Conservation (phyloP, 2,329 filamentous ascomycete species). For the Cordyceps cicadae region DNA sequence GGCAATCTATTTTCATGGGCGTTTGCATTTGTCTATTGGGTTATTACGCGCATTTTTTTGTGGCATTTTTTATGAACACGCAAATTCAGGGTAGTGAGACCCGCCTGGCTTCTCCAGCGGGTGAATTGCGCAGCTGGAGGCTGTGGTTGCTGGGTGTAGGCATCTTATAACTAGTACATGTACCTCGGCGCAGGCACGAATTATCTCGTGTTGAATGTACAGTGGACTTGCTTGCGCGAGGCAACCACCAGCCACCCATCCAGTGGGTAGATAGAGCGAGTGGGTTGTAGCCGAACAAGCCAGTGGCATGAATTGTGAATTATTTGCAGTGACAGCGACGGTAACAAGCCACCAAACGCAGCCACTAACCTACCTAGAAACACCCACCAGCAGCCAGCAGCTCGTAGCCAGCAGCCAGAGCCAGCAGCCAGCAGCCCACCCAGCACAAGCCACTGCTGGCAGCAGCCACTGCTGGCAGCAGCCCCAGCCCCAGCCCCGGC, state of each 20-base stretch:
- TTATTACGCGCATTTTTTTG: not conserved
- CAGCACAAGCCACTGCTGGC: not conserved
- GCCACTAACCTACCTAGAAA: too few species aligned
- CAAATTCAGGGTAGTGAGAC: not conserved
- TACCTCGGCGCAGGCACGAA: too few species aligned
- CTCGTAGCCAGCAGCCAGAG: not conserved
- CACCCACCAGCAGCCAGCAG: too few species aligned
- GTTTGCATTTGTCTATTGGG: not conserved
- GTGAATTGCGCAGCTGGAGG: not conserved
- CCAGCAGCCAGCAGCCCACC: not conserved
- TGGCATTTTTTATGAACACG: not conserved
- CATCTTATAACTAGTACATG: not conserved
- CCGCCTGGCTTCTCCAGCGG: not conserved
- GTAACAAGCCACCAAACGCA: too few species aligned
- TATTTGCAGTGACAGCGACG: too few species aligned
- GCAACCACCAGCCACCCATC: too few species aligned
- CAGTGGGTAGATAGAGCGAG: too few species aligned
- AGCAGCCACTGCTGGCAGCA: not conserved
- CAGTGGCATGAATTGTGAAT: too few species aligned
- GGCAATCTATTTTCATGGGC: not conserved
- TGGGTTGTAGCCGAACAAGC: too few species aligned
- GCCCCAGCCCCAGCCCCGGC: constrained; percentile 8
- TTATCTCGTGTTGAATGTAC: too few species aligned
- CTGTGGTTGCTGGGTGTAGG: not conserved
- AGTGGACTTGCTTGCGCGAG: too few species aligned